Evolutionary conservation across 2,329 filamentous ascomycete species (phyloP).

Genomic region (Daldinia sp.): DNA sequence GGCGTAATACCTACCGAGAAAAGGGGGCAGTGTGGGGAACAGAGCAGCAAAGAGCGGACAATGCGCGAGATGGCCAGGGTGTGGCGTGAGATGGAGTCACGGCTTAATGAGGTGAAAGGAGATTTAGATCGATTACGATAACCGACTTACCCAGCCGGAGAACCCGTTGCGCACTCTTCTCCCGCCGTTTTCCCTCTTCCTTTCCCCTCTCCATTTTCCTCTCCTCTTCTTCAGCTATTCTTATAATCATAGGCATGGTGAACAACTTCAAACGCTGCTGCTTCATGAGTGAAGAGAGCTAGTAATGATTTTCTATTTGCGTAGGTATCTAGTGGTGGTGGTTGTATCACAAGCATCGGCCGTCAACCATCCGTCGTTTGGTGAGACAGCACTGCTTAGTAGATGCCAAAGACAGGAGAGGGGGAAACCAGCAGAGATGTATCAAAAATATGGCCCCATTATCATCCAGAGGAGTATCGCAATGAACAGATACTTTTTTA

Average conservation of each 20-base stretch:
- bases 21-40: slow-evolving; percentile 44
- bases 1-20: slow-evolving; percentile 55
- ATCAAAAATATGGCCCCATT: slow-evolving; percentile 8
- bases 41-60: slow-evolving; percentile 57
- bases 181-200: too few species aligned
- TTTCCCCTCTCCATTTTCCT: too few species aligned
- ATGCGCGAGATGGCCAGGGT: slow-evolving; percentile 67
- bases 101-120: slow-evolving; percentile 62
- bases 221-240: background rate
- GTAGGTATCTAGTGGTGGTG: slow-evolving; percentile 22
- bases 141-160: background rate
- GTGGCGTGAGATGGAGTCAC: slow-evolving; percentile 62
- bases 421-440: slow-evolving; percentile 19
- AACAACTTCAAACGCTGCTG: background rate
- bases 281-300: background rate
- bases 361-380: slow-evolving; percentile 10
- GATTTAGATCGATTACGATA: slow-evolving; percentile 58
- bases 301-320: slow-evolving; percentile 22
- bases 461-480: slow-evolving; percentile 18
- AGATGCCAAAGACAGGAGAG: slow-evolving; percentile 20
- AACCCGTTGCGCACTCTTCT: background rate
- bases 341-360: slow-evolving; percentile 33
- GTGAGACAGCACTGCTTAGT: slow-evolving; percentile 12
- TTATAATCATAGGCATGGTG: slow-evolving; percentile 1
- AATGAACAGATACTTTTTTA: slow-evolving; percentile 14